These are phyloP conservation scores for Sphagnum magellanicum DNA, from an alignment of 228 moss, liverwort and hornwort species.

Conservation along the genomic window DNA sequence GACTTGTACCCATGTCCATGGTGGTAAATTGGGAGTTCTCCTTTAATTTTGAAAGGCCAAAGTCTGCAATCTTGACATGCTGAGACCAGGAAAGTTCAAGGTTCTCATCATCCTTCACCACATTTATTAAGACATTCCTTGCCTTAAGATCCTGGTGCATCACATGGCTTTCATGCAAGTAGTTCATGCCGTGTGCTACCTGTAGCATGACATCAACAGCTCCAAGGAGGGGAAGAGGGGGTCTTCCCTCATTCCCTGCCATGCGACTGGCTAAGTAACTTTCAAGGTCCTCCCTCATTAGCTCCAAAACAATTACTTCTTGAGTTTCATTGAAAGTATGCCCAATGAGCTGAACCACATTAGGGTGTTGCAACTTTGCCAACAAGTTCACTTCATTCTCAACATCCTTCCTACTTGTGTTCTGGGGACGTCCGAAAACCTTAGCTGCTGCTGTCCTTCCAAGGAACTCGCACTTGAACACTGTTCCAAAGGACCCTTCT, in stretches of 20 bases:
- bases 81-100: constrained; percentile 27
- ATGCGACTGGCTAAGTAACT: constrained; percentile 17
- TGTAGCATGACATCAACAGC: constrained; percentile 30
- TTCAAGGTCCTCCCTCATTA: constrained; percentile 18
- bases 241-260: constrained; percentile 7
- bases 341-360: constrained; percentile 41
- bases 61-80: constrained; percentile 35
- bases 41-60: constrained; percentile 26
- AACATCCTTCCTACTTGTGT: constrained; percentile 19
- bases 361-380: constrained; percentile 24
- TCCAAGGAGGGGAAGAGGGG: constrained; percentile 27
- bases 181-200: constrained; percentile 37
- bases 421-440: constrained; percentile 11
- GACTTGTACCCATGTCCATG: constrained; percentile 2
- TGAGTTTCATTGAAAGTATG: constrained; percentile 18
- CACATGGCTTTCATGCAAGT: constrained; percentile 35
- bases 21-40: neutral
- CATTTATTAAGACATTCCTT: constrained; percentile 24
- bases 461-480: constrained; percentile 41
- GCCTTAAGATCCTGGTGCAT: constrained; percentile 27
- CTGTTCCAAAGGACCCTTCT: constrained; percentile 24
- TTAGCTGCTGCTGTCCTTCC: constrained; percentile 32
- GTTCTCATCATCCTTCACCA: constrained; percentile 6
- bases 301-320: constrained; percentile 31
- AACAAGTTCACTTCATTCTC: constrained; percentile 22